Percentiles rank a stretch among this genome's conserved stretches.
Evolutionary conservation across 768 basidiomycete genomes (phyloP).

Genomic region (Mycena epipterygia): DNA sequence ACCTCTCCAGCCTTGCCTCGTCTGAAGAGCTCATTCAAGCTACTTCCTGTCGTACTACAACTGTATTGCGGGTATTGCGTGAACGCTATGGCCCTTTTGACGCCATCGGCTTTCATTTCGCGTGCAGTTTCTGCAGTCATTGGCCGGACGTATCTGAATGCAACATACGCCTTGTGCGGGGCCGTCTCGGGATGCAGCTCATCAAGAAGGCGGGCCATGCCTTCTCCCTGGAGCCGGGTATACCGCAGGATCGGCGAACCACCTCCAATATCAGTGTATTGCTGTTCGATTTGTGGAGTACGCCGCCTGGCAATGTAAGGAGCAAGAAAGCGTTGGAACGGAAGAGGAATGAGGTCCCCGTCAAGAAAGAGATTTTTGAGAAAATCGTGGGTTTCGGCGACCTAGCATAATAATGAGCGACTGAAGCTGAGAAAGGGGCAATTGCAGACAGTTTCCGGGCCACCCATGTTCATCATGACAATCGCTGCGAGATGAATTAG

Average conservation of each 20-base stretch:
- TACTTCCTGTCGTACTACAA: slow-evolving; percentile 98
- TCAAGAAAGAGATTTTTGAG: slow-evolving; percentile 93
- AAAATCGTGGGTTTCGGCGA: slow-evolving; percentile 93
- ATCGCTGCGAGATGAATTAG: slow-evolving; percentile 64
- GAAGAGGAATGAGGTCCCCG: slow-evolving; percentile 94
- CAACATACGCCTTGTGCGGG: slow-evolving; percentile 96
- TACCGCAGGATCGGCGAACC: slow-evolving; percentile 96
- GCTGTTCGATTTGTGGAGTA: slow-evolving; percentile 93
- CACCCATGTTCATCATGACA: slow-evolving; percentile 99
- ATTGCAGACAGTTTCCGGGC: slow-evolving; percentile 84
- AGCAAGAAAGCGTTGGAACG: slow-evolving; percentile 90
- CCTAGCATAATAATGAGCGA: slow-evolving; percentile 59
- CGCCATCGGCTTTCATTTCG: slow-evolving; percentile 91
- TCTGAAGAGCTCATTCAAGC: slow-evolving; percentile 92
- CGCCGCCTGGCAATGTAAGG: slow-evolving; percentile 91
- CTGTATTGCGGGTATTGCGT: slow-evolving; percentile 99
- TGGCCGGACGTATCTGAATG: slow-evolving; percentile 94
- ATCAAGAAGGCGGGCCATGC: slow-evolving; percentile 92
- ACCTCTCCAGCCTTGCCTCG: slow-evolving; percentile 71
- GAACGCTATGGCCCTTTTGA: slow-evolving; percentile 94
- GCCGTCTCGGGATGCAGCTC: slow-evolving; percentile 95
- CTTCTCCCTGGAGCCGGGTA: slow-evolving; percentile 89
- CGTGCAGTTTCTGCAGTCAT: slow-evolving; percentile 86
- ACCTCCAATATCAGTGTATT: slow-evolving; percentile 95
- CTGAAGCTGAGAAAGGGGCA: slow-evolving; percentile 9